These are phyloP conservation scores for Puccinia triticina DNA, from an alignment of 1,284 basidiomycete genomes.

Conservation along the genomic window DNA sequence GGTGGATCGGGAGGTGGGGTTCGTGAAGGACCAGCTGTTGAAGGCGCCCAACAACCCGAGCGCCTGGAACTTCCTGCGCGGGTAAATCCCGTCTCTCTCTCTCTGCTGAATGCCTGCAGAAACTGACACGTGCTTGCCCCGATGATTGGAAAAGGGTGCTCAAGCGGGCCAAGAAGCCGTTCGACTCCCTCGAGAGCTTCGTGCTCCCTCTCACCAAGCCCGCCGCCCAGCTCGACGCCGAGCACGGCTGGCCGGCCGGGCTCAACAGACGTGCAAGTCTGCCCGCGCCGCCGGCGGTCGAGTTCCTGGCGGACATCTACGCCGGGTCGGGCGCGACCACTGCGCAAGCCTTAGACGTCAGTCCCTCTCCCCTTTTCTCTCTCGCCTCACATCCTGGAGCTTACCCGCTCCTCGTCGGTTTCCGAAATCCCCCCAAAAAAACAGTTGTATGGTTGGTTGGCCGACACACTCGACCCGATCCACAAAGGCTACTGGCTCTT, in stretches of 20 bases:
- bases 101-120: too few relatives aligned
- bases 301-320: constrained; percentile 80
- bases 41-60: constrained; percentile 85
- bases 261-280: constrained; percentile 72
- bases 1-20: constrained; percentile 54
- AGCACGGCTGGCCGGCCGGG: constrained; percentile 61
- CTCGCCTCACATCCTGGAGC: too few relatives aligned
- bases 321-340: constrained; percentile 65
- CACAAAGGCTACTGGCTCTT: constrained; percentile 68
- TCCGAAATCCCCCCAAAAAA: too few relatives aligned
- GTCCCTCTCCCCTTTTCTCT: neutral
- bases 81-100: constrained; percentile 56
- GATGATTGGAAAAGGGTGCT: constrained; percentile 69
- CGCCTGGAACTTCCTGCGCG: constrained; percentile 92
- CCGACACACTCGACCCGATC: constrained; percentile 73
- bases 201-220: constrained; percentile 64
- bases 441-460: constrained; percentile 76
- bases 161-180: constrained; percentile 67
- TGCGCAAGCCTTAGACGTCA: constrained; percentile 56
- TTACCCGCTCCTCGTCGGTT: too few relatives aligned
- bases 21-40: constrained; percentile 75
- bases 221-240: constrained; percentile 54
- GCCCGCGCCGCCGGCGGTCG: constrained; percentile 75
- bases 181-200: constrained; percentile 67
- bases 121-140: too few relatives aligned